Conservation (phyloP, 257 asterid species). For the Marsdenia floribunda region DNA sequence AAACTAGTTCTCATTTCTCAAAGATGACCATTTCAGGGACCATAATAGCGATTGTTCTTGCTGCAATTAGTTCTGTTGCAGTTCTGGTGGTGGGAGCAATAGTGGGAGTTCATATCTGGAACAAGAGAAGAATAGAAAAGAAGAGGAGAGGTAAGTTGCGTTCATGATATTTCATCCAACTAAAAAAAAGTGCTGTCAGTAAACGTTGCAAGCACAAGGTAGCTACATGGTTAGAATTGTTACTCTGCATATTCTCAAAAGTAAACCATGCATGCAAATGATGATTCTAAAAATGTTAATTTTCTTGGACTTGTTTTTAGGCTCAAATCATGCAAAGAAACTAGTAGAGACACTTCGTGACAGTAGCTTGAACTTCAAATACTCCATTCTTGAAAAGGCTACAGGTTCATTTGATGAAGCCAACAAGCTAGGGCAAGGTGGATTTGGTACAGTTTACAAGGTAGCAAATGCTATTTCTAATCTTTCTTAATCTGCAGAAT, state of each 20-base stretch:
- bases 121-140: constrained; percentile 44
- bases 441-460: constrained; percentile 30
- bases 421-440: constrained; percentile 32
- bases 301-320: constrained; percentile 2
- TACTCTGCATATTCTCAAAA: too few relatives aligned
- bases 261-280: too few relatives aligned
- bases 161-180: not conserved
- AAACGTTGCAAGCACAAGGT: not conserved
- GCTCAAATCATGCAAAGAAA: constrained; percentile 17
- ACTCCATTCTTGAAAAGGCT: constrained; percentile 21
- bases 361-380: constrained; percentile 25
- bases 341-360: constrained; percentile 12
- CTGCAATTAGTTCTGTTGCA: constrained; percentile 46
- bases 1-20: not conserved
- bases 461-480: not conserved
- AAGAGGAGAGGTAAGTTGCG: constrained; percentile 62
- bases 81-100: constrained; percentile 41
- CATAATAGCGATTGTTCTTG: constrained; percentile 37
- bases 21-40: constrained; percentile 36
- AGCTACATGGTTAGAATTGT: too few relatives aligned
- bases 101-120: constrained; percentile 48
- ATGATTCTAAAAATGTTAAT: not conserved
- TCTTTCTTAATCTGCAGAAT: not conserved
- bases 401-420: constrained; percentile 15
- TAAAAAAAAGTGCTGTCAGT: not conserved